Base-by-base conservation (phyloP, 2,329 filamentous ascomycete genomes). In the Bipolaris cookei region DNA sequence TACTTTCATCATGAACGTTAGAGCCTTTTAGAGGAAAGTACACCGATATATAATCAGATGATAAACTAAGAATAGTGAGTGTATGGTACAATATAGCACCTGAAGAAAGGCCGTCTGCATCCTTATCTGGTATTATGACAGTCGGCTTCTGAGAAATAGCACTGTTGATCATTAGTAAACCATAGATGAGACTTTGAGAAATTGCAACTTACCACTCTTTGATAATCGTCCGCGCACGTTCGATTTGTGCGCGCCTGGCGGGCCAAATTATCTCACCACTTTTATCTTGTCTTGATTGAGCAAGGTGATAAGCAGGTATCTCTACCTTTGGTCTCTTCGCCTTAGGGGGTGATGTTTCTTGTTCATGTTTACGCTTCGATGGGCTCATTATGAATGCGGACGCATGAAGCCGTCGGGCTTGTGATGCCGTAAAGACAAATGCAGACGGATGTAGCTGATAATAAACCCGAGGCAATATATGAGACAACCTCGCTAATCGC, bases 71-170 rank as follows among this genome's bases (percentile, higher is more conserved):
- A 1, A 84, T 74, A 1, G 82, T 72, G 3, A 90, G 77, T 0
- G 86, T 88, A 52, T 82, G 83, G 53, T 84, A 78, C 1, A 90
- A 70, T 28, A 90, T 89, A 1, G 83, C 83, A 0, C 88, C 88
- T 2, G 87, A 85, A 2, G 83, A 83, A 3, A 90, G 77, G 0
- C 88, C 88, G 70, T 90, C 88, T 2, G 86, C 86, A 63, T 90
- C 87, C 66, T 89, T 90, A 68, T 90, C 88, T 0, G 88, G 88
- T 0, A 89, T 80, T 13, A 90, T 85, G 16, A 90, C 72, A 1
- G 83, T 84, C 34, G 76, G 78, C 54, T 84, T 79, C 8, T 80
- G 74, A 10, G 83, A 75, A 14, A 76, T 65, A 16, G 81, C 85
- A 70, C 86, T 88, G 59, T 10, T 4, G 18, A 18, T 16, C 3